phyloP scores from a whole-genome alignment of 495 filamentous ascomycete genomes.

The Thozetella sp. region DNA sequence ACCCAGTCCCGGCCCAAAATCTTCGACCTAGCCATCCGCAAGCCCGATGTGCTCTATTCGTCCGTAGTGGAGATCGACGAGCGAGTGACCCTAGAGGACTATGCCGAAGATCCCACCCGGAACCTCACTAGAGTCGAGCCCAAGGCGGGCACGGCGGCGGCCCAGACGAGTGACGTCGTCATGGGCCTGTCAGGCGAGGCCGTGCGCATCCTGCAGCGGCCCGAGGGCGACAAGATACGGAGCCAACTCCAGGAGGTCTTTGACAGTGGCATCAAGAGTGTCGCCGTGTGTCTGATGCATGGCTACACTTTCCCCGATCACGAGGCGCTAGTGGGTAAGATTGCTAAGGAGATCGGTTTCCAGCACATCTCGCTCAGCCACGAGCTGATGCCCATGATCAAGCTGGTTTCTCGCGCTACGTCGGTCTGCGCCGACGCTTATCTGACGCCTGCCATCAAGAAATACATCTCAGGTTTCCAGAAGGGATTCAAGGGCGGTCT shows the following conservation, averaged over 20 bases:
- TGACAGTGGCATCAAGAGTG: constrained; percentile 64
- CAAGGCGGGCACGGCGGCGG: constrained; percentile 44
- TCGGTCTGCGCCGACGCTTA: constrained; percentile 96
- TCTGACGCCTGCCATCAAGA: constrained; percentile 91
- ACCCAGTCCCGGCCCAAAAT: constrained; percentile 84
- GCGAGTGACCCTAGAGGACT: constrained; percentile 85
- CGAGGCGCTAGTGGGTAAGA: constrained; percentile 65
- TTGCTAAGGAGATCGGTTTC: constrained; percentile 76
- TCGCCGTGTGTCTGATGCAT: constrained; percentile 82
- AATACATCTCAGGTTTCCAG: constrained; percentile 91
- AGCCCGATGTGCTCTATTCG: constrained; percentile 79
- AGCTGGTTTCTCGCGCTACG: constrained; percentile 82
- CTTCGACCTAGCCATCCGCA: constrained; percentile 79
- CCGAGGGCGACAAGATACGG: constrained; percentile 53
- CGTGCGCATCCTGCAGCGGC: constrained; percentile 64
- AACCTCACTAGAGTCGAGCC: constrained; percentile 47
- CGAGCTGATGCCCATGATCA: constrained; percentile 94
- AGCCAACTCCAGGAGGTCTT: constrained; percentile 59
- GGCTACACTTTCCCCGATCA: constrained; percentile 80
- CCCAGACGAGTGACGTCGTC: constrained; percentile 55
- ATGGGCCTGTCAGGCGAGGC: constrained; percentile 70
- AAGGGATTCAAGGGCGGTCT: constrained; percentile 72
- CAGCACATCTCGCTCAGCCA: constrained; percentile 72
- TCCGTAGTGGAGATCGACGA: constrained; percentile 79
- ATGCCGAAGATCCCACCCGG: constrained; percentile 77